phyloP scores from a whole-genome alignment of 2,329 filamentous ascomycete species.

The Sporothrix pallida region DNA sequence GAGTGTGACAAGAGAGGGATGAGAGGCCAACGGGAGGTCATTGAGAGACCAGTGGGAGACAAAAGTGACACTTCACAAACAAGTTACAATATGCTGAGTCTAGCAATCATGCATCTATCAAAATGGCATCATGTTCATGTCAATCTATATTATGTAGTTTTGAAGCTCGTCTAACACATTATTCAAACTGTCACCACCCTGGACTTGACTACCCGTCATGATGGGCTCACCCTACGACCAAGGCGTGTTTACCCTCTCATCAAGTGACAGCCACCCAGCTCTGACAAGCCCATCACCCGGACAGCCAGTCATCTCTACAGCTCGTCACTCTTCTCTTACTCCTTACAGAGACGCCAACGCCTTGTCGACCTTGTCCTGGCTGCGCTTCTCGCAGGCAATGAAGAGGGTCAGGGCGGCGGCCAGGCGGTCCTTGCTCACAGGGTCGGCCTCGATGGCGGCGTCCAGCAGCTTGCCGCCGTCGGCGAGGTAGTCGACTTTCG shows the following conservation, averaged over 20 bases:
- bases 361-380: conserved; percentile 43
- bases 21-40: too few species aligned
- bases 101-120: too few species aligned
- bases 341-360: conserved; percentile 38
- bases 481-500: conserved; percentile 54
- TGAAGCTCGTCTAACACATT: neutral
- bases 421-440: conserved; percentile 47
- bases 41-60: too few species aligned
- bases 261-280: neutral
- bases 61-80: too few species aligned
- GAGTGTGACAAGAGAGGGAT: too few species aligned
- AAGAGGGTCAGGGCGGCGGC: conserved; percentile 51
- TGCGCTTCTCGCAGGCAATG: conserved; percentile 42
- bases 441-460: conserved; percentile 50
- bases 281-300: neutral
- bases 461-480: conserved; percentile 52
- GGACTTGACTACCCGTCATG: too few species aligned
- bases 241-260: neutral
- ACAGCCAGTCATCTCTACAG: neutral
- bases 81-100: too few species aligned
- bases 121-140: neutral
- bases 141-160: neutral
- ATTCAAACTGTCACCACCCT: neutral
- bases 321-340: neutral
- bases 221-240: neutral